These are phyloP conservation scores for Hymenotorrendiella dingleyae DNA, from an alignment of 2,329 filamentous ascomycete genomes.

Conservation along the genomic window DNA sequence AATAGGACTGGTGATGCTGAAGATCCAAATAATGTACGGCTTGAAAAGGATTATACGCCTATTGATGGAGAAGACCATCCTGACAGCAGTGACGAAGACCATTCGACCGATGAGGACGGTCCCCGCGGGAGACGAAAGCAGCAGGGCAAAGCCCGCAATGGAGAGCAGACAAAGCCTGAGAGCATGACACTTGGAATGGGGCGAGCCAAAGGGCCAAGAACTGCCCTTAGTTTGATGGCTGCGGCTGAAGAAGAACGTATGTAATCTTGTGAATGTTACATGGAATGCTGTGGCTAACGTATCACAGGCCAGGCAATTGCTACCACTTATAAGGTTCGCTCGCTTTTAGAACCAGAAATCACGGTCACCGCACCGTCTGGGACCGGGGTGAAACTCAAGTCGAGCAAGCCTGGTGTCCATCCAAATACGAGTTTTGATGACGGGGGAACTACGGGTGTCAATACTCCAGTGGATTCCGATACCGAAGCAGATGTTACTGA, in stretches of 20 bases:
- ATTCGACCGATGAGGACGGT: slow-evolving; percentile 60
- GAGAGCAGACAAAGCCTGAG: slow-evolving; percentile 30
- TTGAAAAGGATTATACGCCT: slow-evolving; percentile 27
- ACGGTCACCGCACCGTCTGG: slow-evolving; percentile 58
- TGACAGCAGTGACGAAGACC: slow-evolving; percentile 32
- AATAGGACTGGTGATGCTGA: slow-evolving; percentile 19
- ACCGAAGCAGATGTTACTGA: slow-evolving; percentile 79
- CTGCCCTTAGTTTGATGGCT: slow-evolving; percentile 58
- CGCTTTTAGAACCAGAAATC: slow-evolving; percentile 52
- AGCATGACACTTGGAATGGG: slow-evolving; percentile 31
- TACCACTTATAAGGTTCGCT: slow-evolving; percentile 25
- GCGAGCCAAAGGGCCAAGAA: slow-evolving; percentile 33
- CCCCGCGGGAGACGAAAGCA: slow-evolving; percentile 55
- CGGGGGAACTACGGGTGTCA: slow-evolving; percentile 39
- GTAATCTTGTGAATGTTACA: slow-evolving; percentile 29
- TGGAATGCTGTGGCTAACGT: slow-evolving; percentile 1
- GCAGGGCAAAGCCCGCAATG: slow-evolving; percentile 29
- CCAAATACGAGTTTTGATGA: slow-evolving; percentile 78
- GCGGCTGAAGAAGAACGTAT: slow-evolving; percentile 74
- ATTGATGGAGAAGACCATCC: slow-evolving; percentile 21
- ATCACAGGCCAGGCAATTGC: slow-evolving; percentile 20
- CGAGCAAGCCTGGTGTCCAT: slow-evolving; percentile 58
- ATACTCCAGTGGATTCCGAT: slow-evolving; percentile 69
- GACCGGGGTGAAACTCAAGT: slow-evolving; percentile 52
- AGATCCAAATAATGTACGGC: slow-evolving; percentile 12